Evolutionary conservation across 768 basidiomycete species (phyloP).

Genomic region (Kwoniella bestiolae): DNA sequence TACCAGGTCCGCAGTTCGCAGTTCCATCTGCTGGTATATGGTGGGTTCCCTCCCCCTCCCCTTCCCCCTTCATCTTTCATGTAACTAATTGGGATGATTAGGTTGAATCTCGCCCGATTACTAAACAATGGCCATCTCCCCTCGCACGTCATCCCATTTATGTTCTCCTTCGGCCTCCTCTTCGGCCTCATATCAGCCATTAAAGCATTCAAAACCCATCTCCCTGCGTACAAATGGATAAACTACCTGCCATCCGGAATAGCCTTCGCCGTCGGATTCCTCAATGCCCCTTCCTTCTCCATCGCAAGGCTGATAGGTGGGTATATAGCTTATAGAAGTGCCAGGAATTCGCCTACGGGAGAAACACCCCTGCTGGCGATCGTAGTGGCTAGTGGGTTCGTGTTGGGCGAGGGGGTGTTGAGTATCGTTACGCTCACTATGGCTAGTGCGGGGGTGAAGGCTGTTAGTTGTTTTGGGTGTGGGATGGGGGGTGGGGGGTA

Average conservation of each 20-base stretch:
- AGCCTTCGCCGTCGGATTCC: conserved; percentile 92
- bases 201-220: conserved; percentile 63
- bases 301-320: conserved; percentile 90
- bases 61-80: neutral
- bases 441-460: conserved; percentile 73
- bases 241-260: conserved; percentile 89
- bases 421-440: conserved; percentile 78
- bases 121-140: conserved; percentile 76
- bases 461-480: conserved; percentile 86
- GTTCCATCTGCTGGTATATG: conserved; percentile 96
- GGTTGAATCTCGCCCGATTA: conserved; percentile 59
- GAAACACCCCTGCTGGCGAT: conserved; percentile 63
- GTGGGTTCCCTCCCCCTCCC: conserved; percentile 54
- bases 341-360: conserved; percentile 32
- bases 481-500: conserved; percentile 54
- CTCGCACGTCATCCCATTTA: conserved; percentile 72
- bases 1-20: conserved; percentile 93
- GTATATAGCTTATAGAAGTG: conserved; percentile 67
- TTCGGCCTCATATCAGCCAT: conserved; percentile 71
- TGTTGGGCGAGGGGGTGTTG: conserved; percentile 89
- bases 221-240: conserved; percentile 25
- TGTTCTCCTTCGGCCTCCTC: conserved; percentile 73
- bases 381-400: conserved; percentile 91
- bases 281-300: conserved; percentile 94
- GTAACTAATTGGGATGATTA: conserved; percentile 20